Evolutionary conservation across 805 yeast genomes (phyloP).

Genomic region (Priceomyces haplophilus): DNA sequence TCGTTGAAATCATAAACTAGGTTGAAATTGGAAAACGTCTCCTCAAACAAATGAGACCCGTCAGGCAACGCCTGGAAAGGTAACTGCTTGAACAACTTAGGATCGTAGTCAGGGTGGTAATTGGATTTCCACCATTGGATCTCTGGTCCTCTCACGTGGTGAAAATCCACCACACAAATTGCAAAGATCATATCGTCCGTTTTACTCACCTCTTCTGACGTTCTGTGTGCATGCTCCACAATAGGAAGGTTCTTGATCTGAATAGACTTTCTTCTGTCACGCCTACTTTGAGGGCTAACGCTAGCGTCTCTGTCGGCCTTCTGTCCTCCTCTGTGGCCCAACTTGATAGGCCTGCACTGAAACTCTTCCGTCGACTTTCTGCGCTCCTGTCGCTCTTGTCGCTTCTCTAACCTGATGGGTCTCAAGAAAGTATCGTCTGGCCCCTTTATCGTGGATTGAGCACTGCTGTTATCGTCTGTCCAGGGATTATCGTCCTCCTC

Average conservation of each 20-base stretch:
- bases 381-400: constrained; percentile 14
- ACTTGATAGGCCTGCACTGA: constrained; percentile 37
- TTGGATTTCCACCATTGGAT: constrained; percentile 80
- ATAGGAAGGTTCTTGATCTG: constrained; percentile 39
- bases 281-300: constrained; percentile 8
- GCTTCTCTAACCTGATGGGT: constrained; percentile 29
- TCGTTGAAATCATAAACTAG: constrained; percentile 62
- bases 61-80: constrained; percentile 97
- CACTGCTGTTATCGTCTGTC: neutral
- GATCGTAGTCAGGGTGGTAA: constrained; percentile 32
- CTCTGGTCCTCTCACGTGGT: constrained; percentile 90
- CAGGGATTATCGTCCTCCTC: constrained; percentile 1
- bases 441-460: neutral
- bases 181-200: constrained; percentile 60
- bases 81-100: constrained; percentile 71
- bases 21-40: constrained; percentile 89
- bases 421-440: constrained; percentile 12
- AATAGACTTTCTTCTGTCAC: constrained; percentile 21
- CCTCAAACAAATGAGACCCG: constrained; percentile 91
- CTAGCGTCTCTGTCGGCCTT: constrained; percentile 2
- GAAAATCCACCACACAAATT: constrained; percentile 87
- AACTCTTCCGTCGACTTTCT: constrained; percentile 24
- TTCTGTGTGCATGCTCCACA: constrained; percentile 9
- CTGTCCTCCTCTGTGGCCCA: constrained; percentile 13
- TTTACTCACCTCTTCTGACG: constrained; percentile 4